Percentiles rank a stretch among this genome's conserved stretches.
These are phyloP conservation scores for Trametes maxima DNA, from an alignment of 768 basidiomycete species.

Conservation along the genomic window DNA sequence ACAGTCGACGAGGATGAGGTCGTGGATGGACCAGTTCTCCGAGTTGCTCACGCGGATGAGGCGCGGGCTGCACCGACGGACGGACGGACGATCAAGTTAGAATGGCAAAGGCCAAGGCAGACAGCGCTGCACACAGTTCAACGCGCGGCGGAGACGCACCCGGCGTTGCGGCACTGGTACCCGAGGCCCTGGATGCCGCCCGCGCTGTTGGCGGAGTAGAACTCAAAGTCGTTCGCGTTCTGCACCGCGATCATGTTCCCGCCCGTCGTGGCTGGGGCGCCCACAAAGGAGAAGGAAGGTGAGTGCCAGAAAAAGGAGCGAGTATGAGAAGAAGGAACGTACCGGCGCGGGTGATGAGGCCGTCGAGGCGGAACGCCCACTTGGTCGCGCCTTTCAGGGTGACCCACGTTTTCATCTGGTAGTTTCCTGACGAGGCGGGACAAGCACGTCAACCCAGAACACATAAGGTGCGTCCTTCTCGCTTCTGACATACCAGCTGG, in stretches of 20 bases:
- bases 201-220: constrained; percentile 33
- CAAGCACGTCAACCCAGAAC: background rate
- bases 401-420: constrained; percentile 35
- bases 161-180: constrained; percentile 34
- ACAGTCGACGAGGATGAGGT: constrained; percentile 37
- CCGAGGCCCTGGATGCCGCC: constrained; percentile 36
- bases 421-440: constrained; percentile 19
- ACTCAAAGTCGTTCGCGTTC: constrained; percentile 36
- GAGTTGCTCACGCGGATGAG: constrained; percentile 33
- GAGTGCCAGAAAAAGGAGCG: too few relatives aligned
- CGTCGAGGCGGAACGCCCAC: constrained; percentile 36
- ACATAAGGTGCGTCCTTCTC: background rate
- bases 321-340: constrained; percentile 1
- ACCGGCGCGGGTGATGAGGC: constrained; percentile 35
- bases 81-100: background rate
- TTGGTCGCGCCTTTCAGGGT: constrained; percentile 30
- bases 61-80: constrained; percentile 25
- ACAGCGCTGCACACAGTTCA: too few relatives aligned
- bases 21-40: constrained; percentile 35
- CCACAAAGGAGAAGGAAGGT: background rate
- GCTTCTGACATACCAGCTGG: constrained; percentile 25
- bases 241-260: constrained; percentile 37
- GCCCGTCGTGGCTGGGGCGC: constrained; percentile 23
- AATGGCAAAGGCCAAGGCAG: too few relatives aligned
- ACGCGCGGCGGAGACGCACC: constrained; percentile 18